Evolutionary conservation across 306 rosid species (phyloP).

Genomic region (Ochetophila trinervis): DNA sequence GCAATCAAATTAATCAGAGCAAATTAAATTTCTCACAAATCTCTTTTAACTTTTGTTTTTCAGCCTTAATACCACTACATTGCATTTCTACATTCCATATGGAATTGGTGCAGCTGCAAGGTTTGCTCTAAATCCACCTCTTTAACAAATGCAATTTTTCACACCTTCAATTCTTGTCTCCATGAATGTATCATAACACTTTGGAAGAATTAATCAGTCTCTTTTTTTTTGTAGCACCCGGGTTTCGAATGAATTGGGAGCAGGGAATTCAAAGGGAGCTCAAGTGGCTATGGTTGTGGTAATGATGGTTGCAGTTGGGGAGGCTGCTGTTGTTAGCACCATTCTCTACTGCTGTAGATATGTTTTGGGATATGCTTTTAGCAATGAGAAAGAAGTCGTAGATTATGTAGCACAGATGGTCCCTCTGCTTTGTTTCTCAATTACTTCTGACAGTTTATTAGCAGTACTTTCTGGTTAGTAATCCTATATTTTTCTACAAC

Average conservation of each 20-base stretch:
- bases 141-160: too few species aligned
- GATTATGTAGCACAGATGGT: slow-evolving; percentile 31
- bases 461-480: slow-evolving; percentile 32
- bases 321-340: slow-evolving; percentile 33
- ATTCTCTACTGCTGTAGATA: slow-evolving; percentile 26
- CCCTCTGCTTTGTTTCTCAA: slow-evolving; percentile 36
- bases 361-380: slow-evolving; percentile 42
- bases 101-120: slow-evolving; percentile 61
- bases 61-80: slow-evolving; percentile 48
- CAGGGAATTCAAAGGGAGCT: slow-evolving; percentile 47
- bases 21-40: neutral
- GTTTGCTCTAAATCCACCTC: slow-evolving; percentile 13
- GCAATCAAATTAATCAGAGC: neutral
- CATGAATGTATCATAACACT: neutral
- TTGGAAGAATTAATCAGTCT: neutral
- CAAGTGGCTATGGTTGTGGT: slow-evolving; percentile 24
- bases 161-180: neutral
- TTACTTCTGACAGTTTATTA: slow-evolving; percentile 31
- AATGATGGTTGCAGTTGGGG: slow-evolving; percentile 28
- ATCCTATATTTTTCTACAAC: too few species aligned
- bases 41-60: too few species aligned
- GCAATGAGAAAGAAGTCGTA: slow-evolving; percentile 45
- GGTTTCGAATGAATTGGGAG: slow-evolving; percentile 61
- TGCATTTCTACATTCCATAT: slow-evolving; percentile 57
- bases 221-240: slow-evolving; percentile 31